Conservation (phyloP, 2,329 filamentous ascomycete species). For the Ascochyta koolunga region DNA sequence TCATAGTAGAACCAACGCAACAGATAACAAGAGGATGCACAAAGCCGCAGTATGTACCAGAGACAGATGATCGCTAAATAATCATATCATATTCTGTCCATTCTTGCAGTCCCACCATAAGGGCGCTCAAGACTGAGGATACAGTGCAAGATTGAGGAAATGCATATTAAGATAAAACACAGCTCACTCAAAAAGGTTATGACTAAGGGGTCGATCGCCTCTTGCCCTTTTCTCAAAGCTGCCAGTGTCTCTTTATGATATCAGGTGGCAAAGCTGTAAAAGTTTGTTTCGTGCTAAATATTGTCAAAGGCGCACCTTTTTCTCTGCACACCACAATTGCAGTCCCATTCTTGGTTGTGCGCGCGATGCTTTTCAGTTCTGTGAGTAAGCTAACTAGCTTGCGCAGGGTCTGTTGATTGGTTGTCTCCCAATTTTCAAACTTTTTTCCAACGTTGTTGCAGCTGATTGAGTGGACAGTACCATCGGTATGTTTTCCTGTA, state of each 20-base stretch:
- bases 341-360: background rate
- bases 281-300: conserved; percentile 17
- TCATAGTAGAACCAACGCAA: too few relatives aligned
- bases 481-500: conserved; percentile 21
- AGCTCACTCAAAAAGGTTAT: too few relatives aligned
- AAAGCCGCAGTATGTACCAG: too few relatives aligned
- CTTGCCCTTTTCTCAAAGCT: too few relatives aligned
- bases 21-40: too few relatives aligned
- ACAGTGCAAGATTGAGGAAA: too few relatives aligned
- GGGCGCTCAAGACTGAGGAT: too few relatives aligned
- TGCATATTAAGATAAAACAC: too few relatives aligned
- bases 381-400: conserved; percentile 27
- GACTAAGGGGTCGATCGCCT: too few relatives aligned
- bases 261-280: conserved; percentile 17
- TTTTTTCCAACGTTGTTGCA: background rate
- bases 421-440: conserved; percentile 23
- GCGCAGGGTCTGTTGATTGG: conserved; percentile 19
- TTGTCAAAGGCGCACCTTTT: conserved; percentile 15
- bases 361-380: conserved; percentile 12
- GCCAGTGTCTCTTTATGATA: conserved; percentile 16
- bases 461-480: conserved; percentile 15
- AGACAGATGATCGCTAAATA: too few relatives aligned
- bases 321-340: conserved; percentile 19
- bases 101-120: too few relatives aligned
- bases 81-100: too few relatives aligned